phyloP scores from a whole-genome alignment of 805 yeast genomes.

The Pichia sporocuriosa region DNA sequence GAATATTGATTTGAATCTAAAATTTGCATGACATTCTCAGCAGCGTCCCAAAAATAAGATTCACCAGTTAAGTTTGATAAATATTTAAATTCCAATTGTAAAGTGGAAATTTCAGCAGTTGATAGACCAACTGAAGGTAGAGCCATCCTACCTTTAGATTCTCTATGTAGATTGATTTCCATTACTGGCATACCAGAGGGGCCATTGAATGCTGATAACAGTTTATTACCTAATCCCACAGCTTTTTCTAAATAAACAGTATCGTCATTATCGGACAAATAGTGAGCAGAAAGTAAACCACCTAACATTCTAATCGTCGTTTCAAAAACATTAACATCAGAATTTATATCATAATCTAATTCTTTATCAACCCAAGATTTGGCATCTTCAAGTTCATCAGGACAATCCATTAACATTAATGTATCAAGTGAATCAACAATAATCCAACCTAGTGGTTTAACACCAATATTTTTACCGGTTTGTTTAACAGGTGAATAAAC shows the following conservation, averaged over 20 bases:
- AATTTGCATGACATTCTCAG: conserved; percentile 64
- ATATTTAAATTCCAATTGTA: conserved; percentile 84
- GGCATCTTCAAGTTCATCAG: conserved; percentile 57
- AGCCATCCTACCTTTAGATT: conserved; percentile 45
- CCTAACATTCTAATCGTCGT: conserved; percentile 95
- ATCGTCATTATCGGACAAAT: conserved; percentile 52
- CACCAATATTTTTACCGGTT: conserved; percentile 67
- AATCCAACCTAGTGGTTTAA: conserved; percentile 85
- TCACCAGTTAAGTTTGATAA: conserved; percentile 78
- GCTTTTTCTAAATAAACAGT: conserved; percentile 67
- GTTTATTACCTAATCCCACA: conserved; percentile 64
- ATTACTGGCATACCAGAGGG: conserved; percentile 70
- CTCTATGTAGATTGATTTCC: conserved; percentile 63
- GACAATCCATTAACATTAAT: conserved; percentile 64
- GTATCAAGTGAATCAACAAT: conserved; percentile 86
- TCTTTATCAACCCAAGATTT: conserved; percentile 68
- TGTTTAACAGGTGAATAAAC: conserved; percentile 64
- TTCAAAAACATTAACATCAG: conserved; percentile 77
- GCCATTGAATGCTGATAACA: conserved; percentile 63
- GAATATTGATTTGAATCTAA: conserved; percentile 57
- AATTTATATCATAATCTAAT: conserved; percentile 63
- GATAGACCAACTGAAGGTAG: conserved; percentile 74
- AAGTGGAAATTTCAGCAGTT: conserved; percentile 83
- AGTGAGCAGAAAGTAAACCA: conserved; percentile 79
- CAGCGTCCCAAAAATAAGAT: conserved; percentile 66